Conservation (phyloP, 2,329 filamentous ascomycete species). For the Penicillium thymicola region DNA sequence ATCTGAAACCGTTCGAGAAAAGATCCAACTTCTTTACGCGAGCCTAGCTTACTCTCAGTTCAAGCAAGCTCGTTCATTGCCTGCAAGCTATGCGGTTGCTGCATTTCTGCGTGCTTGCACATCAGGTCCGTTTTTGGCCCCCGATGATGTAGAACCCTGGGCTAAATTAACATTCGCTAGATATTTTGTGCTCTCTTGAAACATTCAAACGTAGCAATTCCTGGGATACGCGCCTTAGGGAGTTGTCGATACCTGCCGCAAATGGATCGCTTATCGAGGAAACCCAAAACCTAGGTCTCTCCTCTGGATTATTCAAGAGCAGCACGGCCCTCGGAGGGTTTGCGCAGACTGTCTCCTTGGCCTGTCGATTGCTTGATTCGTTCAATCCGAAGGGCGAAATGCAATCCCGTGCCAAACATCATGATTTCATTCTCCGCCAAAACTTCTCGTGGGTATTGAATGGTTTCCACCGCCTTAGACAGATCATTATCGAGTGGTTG, state of each 20-base stretch:
- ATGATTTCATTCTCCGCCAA: constrained; percentile 27
- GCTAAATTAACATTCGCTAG: constrained; percentile 34
- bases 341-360: constrained; percentile 23
- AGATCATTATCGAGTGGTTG: constrained; percentile 28
- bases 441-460: constrained; percentile 35
- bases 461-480: constrained; percentile 35
- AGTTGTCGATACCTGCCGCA: constrained; percentile 26
- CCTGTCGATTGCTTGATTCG: constrained; percentile 31
- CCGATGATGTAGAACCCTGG: not conserved
- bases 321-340: constrained; percentile 28
- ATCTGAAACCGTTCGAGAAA: constrained; percentile 41
- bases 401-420: constrained; percentile 14
- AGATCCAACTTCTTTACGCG: constrained; percentile 36
- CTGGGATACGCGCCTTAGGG: constrained; percentile 6
- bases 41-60: constrained; percentile 33
- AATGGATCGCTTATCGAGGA: constrained; percentile 27
- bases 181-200: constrained; percentile 46
- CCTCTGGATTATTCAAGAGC: constrained; percentile 28
- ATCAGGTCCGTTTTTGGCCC: constrained; percentile 34
- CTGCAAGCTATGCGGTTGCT: constrained; percentile 30
- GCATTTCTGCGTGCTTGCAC: constrained; percentile 35
- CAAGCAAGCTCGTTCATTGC: constrained; percentile 30
- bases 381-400: constrained; percentile 20
- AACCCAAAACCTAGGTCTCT: constrained; percentile 32
- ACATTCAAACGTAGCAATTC: constrained; percentile 16